A percentile compares a stretch with the other conserved stretches of the same genome.
Evolutionary conservation across 2,329 filamentous ascomycete genomes (phyloP).

Genomic region (Lecanoromycetidae sp.): DNA sequence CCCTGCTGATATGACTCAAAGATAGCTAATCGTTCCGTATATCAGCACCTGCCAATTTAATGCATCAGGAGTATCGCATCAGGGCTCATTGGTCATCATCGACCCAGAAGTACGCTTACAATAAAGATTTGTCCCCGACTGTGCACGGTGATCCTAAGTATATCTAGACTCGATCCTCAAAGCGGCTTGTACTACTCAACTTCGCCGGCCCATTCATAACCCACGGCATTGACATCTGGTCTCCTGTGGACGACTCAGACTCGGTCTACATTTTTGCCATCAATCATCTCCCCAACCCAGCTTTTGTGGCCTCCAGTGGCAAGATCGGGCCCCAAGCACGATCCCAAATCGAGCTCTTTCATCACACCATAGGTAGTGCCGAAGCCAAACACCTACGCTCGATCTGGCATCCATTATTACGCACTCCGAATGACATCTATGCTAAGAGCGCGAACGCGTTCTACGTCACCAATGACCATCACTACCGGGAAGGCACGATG

Average conservation of each 20-base stretch:
- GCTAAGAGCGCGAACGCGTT: slow-evolving; percentile 37
- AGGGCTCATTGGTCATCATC: no score
- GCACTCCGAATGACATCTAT: slow-evolving; percentile 48
- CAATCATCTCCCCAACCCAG: slow-evolving; percentile 45
- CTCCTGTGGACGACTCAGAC: slow-evolving; percentile 32
- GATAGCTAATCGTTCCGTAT: no score
- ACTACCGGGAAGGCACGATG: slow-evolving; percentile 37
- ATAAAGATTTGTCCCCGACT: slow-evolving; percentile 16
- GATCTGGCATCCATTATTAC: slow-evolving; percentile 40
- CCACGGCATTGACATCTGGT: slow-evolving; percentile 50
- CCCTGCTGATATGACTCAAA: no score
- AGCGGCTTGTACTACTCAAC: slow-evolving; percentile 37
- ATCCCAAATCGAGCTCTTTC: slow-evolving; percentile 48
- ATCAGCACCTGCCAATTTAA: no score
- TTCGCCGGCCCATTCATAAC: slow-evolving; percentile 45
- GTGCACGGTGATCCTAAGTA: neutral
- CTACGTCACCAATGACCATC: slow-evolving; percentile 50
- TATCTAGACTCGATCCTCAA: slow-evolving; percentile 34
- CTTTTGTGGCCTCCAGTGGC: slow-evolving; percentile 18
- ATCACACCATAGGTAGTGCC: slow-evolving; percentile 36
- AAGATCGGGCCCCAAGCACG: slow-evolving; percentile 30
- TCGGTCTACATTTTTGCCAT: slow-evolving; percentile 49
- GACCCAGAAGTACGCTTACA: no score
- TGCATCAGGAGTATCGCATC: no score
- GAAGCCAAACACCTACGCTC: slow-evolving; percentile 39